These are phyloP conservation scores for Penicillium ucsense DNA, from an alignment of 495 filamentous ascomycete genomes.

Conservation along the genomic window DNA sequence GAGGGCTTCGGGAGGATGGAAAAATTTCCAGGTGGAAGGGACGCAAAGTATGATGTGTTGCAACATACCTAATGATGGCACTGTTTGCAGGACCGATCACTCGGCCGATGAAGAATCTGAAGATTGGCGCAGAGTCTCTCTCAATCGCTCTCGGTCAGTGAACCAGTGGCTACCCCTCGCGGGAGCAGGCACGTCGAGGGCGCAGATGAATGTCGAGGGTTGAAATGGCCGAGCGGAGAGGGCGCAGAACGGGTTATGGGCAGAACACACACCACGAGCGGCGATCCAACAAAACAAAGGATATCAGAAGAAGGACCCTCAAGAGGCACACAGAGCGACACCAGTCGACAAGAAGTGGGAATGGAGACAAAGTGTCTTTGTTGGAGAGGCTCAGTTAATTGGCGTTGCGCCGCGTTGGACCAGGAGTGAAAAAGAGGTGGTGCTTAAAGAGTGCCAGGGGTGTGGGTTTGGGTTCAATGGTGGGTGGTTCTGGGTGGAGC, in stretches of 20 bases:
- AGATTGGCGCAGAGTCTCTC: constrained; percentile 18
- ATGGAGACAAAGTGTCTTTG: no score
- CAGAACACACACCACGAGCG: neutral
- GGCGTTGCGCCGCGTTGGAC: no score
- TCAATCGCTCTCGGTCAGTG: constrained; percentile 14
- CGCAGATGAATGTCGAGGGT: neutral
- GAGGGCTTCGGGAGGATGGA: neutral
- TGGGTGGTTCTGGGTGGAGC: no score
- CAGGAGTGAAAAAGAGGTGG: no score
- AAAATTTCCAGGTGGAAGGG: neutral
- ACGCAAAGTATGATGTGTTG: constrained; percentile 1
- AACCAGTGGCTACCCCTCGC: constrained; percentile 18
- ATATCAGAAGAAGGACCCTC: no score
- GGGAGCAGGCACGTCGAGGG: constrained; percentile 3
- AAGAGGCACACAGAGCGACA: no score
- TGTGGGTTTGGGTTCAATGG: no score
- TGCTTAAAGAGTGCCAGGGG: no score
- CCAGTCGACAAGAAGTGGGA: no score
- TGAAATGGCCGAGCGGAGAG: neutral
- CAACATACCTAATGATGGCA: constrained; percentile 5
- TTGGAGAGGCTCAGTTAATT: no score
- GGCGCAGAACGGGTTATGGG: neutral
- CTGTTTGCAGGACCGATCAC: constrained; percentile 1
- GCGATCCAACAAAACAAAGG: no score
- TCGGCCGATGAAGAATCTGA: neutral